Base-by-base conservation (phyloP, 2,329 filamentous ascomycete genomes). In the Aureobasidium sp. region DNA sequence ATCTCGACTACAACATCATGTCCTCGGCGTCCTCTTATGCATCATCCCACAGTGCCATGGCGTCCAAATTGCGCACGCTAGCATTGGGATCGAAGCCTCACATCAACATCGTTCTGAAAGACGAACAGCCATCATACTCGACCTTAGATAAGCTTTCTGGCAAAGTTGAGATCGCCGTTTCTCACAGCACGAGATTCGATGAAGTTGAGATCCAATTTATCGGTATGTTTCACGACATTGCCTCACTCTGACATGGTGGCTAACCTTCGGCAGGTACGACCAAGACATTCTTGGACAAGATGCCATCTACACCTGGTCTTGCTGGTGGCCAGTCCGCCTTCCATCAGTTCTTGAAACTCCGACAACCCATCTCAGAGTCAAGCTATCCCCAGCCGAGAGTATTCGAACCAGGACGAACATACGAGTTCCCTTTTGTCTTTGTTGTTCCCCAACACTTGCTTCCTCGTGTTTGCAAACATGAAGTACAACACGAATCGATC, bases 351-450 rank as follows among this genome's bases (percentile, higher is more conserved):
- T 73, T 88, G 39, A 84, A 82, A 64, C 77, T 88, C 32, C 78
- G 77, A 62, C 85, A 87, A 69, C 86, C 86, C 3, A 80, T 86
- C 39, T 71, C 80, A 46, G 71, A 80, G 2, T 69, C 74, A 17
- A 71, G 74, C n/a, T 81, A 85, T 62, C 85, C 85, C 0, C 75
- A 77, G 37, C 79, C 83, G 41, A 76, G 80, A 29, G 74, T 85
- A 5, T 73, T 85, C 2, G 76, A 80, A 67, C 78, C 80, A n/a
- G 81, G 80, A 13, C 76, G 75, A 64, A 77, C 74, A 12, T 87
- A 87, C 71, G 77, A 72, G 9, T 84, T 87, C 63, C 82, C 83
- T 1, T 88, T 88, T 70, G 80, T 79, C 29, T 88, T 88, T 68
- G 83, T 84, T 61, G 77, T 88, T 1, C 86, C 86, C 0, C 76